Evolutionary conservation across 2,329 filamentous ascomycete species (phyloP).

Genomic region (Apiospora rasikravindrae): DNA sequence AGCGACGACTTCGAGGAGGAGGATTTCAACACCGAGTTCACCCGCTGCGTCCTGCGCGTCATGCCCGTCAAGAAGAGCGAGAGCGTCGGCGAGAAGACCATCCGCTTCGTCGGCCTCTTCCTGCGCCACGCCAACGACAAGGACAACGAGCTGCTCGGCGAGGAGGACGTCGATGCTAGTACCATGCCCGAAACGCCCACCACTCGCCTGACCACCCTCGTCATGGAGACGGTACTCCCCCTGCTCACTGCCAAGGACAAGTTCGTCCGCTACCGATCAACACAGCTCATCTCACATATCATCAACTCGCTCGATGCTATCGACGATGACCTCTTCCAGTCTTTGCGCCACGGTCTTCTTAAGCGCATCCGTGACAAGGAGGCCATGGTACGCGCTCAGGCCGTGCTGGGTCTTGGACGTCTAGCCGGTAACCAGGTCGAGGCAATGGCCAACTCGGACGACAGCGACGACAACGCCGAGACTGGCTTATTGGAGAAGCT

Average conservation of each 20-base stretch:
- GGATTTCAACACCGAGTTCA: slow-evolving; percentile 86
- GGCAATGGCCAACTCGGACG: slow-evolving; percentile 71
- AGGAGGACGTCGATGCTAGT: slow-evolving; percentile 71
- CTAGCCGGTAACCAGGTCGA: slow-evolving; percentile 80
- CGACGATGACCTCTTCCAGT: slow-evolving; percentile 88
- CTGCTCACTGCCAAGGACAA: slow-evolving; percentile 91
- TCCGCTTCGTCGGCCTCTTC: slow-evolving; percentile 89
- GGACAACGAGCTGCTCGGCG: slow-evolving; percentile 71
- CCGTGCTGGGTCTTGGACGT: slow-evolving; percentile 86
- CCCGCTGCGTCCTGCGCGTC: slow-evolving; percentile 79
- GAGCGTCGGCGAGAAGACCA: slow-evolving; percentile 80
- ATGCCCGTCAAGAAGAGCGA: slow-evolving; percentile 93
- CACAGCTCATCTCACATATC: slow-evolving; percentile 87
- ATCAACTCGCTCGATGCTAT: slow-evolving; percentile 92
- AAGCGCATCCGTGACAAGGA: slow-evolving; percentile 94
- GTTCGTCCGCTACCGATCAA: slow-evolving; percentile 85
- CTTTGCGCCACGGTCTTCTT: slow-evolving; percentile 77
- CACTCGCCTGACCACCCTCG: slow-evolving; percentile 74
- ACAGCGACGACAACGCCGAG: slow-evolving; percentile 70
- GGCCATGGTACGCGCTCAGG: slow-evolving; percentile 87
- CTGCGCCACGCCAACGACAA: slow-evolving; percentile 74
- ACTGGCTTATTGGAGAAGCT: slow-evolving; percentile 81
- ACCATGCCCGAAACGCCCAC: slow-evolving; percentile 83
- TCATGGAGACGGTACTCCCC: slow-evolving; percentile 76
- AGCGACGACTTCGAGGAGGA: slow-evolving; percentile 78